A percentile compares a stretch with the other conserved stretches of the same genome.
These are phyloP conservation scores for Suillus brevipes DNA, from an alignment of 768 basidiomycete species.

Conservation along the genomic window DNA sequence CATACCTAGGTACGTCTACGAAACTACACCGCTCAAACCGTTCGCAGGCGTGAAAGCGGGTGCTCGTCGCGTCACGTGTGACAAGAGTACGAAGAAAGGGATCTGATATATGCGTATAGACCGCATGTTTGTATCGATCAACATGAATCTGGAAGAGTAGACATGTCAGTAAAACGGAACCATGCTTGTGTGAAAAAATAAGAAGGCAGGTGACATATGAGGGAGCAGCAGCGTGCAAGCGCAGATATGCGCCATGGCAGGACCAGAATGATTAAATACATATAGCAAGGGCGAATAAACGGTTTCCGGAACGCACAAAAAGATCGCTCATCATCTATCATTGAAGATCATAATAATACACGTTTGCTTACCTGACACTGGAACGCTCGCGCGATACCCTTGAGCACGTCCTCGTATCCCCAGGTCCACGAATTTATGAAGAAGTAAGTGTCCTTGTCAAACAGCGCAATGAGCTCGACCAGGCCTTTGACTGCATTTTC, in stretches of 20 bases:
- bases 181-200: background rate
- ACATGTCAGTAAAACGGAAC: background rate
- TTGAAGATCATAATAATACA: conserved; percentile 7
- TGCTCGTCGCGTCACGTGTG: conserved; percentile 57
- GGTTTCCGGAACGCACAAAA: background rate
- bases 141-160: conserved; percentile 67
- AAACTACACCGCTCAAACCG: conserved; percentile 71
- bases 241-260: background rate
- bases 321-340: background rate
- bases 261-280: background rate
- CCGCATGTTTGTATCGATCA: conserved; percentile 80
- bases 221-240: background rate
- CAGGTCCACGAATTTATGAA: conserved; percentile 95
- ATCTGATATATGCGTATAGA: conserved; percentile 61
- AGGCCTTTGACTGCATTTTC: conserved; percentile 65
- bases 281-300: background rate
- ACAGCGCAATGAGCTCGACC: conserved; percentile 65
- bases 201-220: background rate
- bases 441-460: conserved; percentile 68
- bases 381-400: conserved; percentile 70
- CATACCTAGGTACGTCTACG: conserved; percentile 44
- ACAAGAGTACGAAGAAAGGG: conserved; percentile 61
- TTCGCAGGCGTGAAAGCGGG: conserved; percentile 95
- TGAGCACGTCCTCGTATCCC: conserved; percentile 92
- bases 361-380: conserved; percentile 48